Evolutionary conservation across 257 asterid species (phyloP), one percentile per base, ranked within the genome.

Genomic region (Ballota nigra): DNA sequence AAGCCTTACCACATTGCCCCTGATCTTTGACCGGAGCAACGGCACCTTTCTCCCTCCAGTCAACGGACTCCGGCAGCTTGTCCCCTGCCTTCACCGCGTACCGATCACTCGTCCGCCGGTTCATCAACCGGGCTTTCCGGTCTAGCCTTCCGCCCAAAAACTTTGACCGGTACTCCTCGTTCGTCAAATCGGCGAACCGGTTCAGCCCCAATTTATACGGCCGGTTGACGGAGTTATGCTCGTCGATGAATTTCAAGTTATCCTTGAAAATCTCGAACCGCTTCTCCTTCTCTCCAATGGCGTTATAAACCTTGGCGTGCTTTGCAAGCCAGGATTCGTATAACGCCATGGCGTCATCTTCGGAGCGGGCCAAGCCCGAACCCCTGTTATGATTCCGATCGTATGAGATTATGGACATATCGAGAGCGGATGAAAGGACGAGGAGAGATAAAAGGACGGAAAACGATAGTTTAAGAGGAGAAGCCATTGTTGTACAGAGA

Each of bases 41-140:
- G 23, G 96, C 96, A 26, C 97, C 98, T 72, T 89, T 85, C 73
- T 83, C 79, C 67, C 96, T 89, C 98, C 98, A 93, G 73, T 93
- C 96, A 60, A 91, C 85, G 34, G 85, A 79, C 8, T 71, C 83
- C 52, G 96, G 97, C 78, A 93, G 45, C 61, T 75, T 43, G 34
- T 93, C 96, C 18, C 95, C 96, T 0, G 60, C 84, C 60, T 22
- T 64, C 56, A 83, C 57, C 62, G 80, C 84, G 74, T 93, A 92
- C n/a, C 96, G 85, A 12, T 81, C 79, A 62, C 86, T 77, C 52
- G 23, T 56, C 8, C 51, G 63, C 6, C 79, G 69, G 49, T 59
- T 78, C 75, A 60, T 33, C 74, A 80, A 8, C 72, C 81, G 64
- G 4, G 65, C 18, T 13, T 77, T 80, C 97, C 96, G 57, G n/a